phyloP scores from a whole-genome alignment of 495 filamentous ascomycete genomes.

The Recurvomyces mirabilis region DNA sequence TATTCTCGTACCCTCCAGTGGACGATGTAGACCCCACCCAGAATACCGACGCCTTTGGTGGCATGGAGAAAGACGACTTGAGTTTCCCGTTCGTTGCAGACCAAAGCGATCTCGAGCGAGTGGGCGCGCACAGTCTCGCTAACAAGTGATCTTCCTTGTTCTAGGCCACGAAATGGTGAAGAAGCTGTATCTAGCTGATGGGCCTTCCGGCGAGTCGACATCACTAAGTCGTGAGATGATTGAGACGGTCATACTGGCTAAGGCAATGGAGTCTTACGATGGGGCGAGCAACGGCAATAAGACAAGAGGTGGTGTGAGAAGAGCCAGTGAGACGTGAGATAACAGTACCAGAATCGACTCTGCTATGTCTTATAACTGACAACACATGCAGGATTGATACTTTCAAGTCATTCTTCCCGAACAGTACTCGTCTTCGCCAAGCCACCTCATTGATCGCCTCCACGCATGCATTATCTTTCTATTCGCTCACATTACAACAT shows the following conservation, averaged over 20 bases:
- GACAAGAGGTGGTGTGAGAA: conserved; percentile 71
- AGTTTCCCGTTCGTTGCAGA: conserved; percentile 1
- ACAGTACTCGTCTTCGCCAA: conserved; percentile 43
- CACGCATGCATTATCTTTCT: conserved; percentile 78
- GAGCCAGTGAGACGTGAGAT: conserved; percentile 69
- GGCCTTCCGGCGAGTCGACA: conserved; percentile 35
- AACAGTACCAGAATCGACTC: background rate
- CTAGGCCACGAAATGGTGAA: conserved; percentile 39
- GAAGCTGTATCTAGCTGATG: conserved; percentile 48
- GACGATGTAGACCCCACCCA: conserved; percentile 11
- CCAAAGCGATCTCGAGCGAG: background rate
- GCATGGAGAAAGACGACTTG: conserved; percentile 2
- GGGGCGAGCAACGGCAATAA: conserved; percentile 84
- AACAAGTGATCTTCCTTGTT: background rate
- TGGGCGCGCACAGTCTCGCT: background rate
- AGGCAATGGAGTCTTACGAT: conserved; percentile 67
- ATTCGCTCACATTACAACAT: conserved; percentile 79
- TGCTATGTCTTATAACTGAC: too few species aligned
- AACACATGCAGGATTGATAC: conserved; percentile 57
- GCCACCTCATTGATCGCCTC: conserved; percentile 64
- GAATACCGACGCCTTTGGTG: conserved; percentile 5
- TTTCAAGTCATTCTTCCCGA: conserved; percentile 53
- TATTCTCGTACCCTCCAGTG: conserved; percentile 1
- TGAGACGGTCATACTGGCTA: conserved; percentile 52
- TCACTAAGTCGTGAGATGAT: too few species aligned